Evolutionary conservation across 1,139 yeast species (phyloP).

Genomic region (Saccharomyces hybrid): DNA sequence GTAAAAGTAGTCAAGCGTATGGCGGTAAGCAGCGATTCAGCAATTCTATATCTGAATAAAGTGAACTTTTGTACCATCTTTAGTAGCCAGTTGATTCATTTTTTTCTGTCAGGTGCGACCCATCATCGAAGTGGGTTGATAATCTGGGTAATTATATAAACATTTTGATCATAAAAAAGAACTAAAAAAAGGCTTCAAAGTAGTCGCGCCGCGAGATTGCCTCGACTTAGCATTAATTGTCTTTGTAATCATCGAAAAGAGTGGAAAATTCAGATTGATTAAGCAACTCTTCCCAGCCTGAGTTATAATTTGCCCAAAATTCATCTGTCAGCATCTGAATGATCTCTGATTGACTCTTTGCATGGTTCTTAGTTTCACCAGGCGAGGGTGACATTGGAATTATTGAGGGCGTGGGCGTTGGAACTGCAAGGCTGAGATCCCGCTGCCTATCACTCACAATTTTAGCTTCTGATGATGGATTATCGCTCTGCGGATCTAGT

Average conservation of each 20-base stretch:
- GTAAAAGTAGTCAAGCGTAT: not conserved
- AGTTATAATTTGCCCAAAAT: slow-evolving; percentile 12
- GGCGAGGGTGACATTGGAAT: not conserved
- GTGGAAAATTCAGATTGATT: not conserved
- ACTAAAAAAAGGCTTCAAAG: not conserved
- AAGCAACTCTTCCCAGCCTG: slow-evolving; percentile 10
- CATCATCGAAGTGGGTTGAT: not conserved
- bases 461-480: not conserved
- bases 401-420: not conserved
- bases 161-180: not conserved
- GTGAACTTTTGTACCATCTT: not conserved
- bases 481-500: not conserved
- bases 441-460: not conserved
- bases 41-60: not conserved
- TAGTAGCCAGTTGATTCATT: not conserved
- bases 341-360: slow-evolving; percentile 6
- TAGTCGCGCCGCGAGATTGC: not conserved
- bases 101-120: not conserved
- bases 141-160: not conserved
- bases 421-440: not conserved
- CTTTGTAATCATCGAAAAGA: not conserved
- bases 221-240: not conserved
- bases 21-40: not conserved
- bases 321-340: slow-evolving; percentile 8
- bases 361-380: not conserved